Base-by-base conservation (phyloP, 768 basidiomycete species). In the Boletales sp. region DNA sequence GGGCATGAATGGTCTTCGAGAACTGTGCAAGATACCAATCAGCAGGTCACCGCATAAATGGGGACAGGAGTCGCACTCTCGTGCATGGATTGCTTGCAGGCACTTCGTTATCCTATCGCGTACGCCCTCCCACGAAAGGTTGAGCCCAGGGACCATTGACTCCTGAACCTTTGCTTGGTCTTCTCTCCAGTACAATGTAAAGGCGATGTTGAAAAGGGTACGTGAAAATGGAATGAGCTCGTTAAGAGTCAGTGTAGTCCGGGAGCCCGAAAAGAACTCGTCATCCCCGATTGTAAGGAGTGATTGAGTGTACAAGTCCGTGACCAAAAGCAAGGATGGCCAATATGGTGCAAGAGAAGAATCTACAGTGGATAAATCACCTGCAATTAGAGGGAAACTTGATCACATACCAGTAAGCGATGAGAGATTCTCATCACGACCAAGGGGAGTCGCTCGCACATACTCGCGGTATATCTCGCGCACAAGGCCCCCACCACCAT, bases 211-310 rank as follows among this genome's bases (percentile, higher is more conserved):
- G 48, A 95, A 67, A 54, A 95, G 72, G 53, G 90, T 80, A n/a
- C 81, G 78, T 14, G 86, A 87, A 52, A 95, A 82, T 5, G 78
- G 73, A 31, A 75, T 70, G 18, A 97, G 76, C 56, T 98, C 96
- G 58, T 95, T 91, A 8, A 94, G 65, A 0, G 77, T 74, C 2
- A 98, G 76, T 0, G 94, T 88, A 54, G 94, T 95, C 17, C 84
- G 72, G n/a, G 68, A 62, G 44, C 50, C 53, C 2, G 83, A 80
- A 64, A 96, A 96, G 72, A 98, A 98, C 65, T 98, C 96, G 68
- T 97, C 95, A 59, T 99, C 96, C 1, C 90, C 90, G 79, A 98
- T 90, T 0, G 93, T 93, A 31, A 92, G 74, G 31, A 98, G 78
- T 1, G 84, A 80, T 51, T 94, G 88, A 2, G 83, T 78, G 67